Evolutionary conservation across 805 yeast species (phyloP).

Genomic region (Kodamaea laetipori): DNA sequence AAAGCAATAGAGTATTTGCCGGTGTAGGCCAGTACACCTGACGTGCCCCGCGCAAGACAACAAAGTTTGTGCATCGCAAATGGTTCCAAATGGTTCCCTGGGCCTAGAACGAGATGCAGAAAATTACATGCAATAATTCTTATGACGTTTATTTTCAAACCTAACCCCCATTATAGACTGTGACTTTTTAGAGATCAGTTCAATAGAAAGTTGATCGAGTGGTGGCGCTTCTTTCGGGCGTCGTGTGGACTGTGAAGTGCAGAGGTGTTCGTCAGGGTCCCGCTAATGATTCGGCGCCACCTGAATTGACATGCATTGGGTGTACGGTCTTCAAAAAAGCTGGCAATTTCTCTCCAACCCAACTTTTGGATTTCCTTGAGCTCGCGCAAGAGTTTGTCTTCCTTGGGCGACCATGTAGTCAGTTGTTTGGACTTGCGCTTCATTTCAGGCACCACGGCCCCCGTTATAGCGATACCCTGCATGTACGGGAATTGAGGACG

Average conservation of each 20-base stretch:
- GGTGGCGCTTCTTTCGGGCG: slow-evolving; percentile 25
- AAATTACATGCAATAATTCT: background rate
- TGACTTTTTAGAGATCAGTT: slow-evolving; percentile 17
- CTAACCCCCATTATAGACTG: slow-evolving; percentile 5
- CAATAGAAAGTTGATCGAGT: slow-evolving; percentile 31
- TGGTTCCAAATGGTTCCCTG: background rate
- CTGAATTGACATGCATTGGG: slow-evolving; percentile 65
- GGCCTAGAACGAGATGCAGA: background rate
- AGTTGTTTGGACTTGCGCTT: slow-evolving; percentile 34
- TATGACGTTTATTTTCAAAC: slow-evolving; percentile 4
- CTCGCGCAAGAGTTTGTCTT: slow-evolving; percentile 69
- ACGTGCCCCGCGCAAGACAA: no score
- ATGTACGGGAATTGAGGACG: slow-evolving; percentile 6
- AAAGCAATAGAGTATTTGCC: background rate
- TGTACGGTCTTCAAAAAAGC: slow-evolving; percentile 76
- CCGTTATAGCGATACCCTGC: slow-evolving; percentile 8
- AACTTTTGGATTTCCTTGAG: slow-evolving; percentile 79
- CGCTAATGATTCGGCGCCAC: slow-evolving; percentile 69
- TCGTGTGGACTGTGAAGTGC: slow-evolving; percentile 1
- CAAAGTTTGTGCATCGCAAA: no score
- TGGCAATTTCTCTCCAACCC: slow-evolving; percentile 88
- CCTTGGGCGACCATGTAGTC: slow-evolving; percentile 75
- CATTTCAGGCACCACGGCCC: slow-evolving; percentile 4
- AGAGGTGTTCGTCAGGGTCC: slow-evolving; percentile 20
- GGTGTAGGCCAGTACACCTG: background rate